These are phyloP conservation scores for Aspergillus calidoustus DNA, from an alignment of 2,329 filamentous ascomycete species.

Conservation along the genomic window DNA sequence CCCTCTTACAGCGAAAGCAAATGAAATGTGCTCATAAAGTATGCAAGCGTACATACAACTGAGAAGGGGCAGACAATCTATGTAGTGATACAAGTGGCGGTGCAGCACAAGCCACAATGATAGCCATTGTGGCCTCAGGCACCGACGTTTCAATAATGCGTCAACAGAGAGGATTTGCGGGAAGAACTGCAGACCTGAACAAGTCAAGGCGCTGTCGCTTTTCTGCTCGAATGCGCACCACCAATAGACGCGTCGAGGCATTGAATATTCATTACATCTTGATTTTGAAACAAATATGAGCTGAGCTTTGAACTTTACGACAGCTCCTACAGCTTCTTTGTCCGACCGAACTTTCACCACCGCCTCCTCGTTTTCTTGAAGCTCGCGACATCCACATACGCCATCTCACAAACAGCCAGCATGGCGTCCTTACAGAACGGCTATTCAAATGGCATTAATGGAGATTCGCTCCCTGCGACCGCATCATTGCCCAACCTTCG, in stretches of 20 bases:
- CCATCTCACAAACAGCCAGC: slow-evolving; percentile 24
- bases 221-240: slow-evolving; percentile 14
- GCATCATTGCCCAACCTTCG: slow-evolving; percentile 48
- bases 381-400: slow-evolving; percentile 5
- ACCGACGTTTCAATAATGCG: slow-evolving; percentile 17
- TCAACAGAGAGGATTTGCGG: slow-evolving; percentile 16
- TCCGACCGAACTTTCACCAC: slow-evolving; percentile 25
- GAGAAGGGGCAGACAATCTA: slow-evolving; percentile 10
- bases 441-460: slow-evolving; percentile 58
- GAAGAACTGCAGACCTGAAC: slow-evolving; percentile 26
- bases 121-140: slow-evolving; percentile 19
- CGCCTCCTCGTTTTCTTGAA: background rate
- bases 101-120: slow-evolving; percentile 30
- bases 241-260: slow-evolving; percentile 7
- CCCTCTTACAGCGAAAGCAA: background rate
- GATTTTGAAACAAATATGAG: slow-evolving; percentile 33
- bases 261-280: background rate
- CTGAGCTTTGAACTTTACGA: slow-evolving; percentile 33
- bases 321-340: slow-evolving; percentile 14
- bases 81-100: slow-evolving; percentile 27
- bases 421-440: slow-evolving; percentile 60
- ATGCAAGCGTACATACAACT: background rate
- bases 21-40: background rate
- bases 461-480: slow-evolving; percentile 39
- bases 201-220: slow-evolving; percentile 6